Conservation (phyloP, 306 rosid species). For the Luffa aegyptiaca region DNA sequence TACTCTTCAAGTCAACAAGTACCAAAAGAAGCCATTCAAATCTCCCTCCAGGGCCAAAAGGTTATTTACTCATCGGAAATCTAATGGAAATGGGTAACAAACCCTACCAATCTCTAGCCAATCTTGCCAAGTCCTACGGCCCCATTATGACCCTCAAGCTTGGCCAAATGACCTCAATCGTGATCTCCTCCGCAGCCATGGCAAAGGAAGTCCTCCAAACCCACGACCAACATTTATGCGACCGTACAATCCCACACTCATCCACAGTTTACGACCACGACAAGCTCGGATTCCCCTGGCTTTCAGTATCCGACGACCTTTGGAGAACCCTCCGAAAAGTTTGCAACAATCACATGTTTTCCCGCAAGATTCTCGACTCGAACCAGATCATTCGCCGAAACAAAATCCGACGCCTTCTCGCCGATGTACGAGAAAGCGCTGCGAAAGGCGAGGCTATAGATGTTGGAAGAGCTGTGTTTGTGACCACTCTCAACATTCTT, state of each 20-base stretch:
- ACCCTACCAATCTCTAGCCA: constrained; percentile 39
- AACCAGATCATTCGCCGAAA: not conserved
- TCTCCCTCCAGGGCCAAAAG: constrained; percentile 49
- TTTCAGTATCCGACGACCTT: constrained; percentile 14
- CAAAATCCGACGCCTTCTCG: not conserved
- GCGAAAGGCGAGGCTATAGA: constrained; percentile 22
- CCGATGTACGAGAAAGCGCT: constrained; percentile 11
- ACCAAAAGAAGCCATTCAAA: not conserved
- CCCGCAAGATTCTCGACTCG: constrained; percentile 26
- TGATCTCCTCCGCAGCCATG: constrained; percentile 21
- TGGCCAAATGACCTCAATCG: constrained; percentile 38
- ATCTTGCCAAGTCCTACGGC: constrained; percentile 27
- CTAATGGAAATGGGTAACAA: constrained; percentile 38
- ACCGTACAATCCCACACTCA: constrained; percentile 24
- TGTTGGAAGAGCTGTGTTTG: constrained; percentile 32
- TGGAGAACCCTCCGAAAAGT: constrained; percentile 38
- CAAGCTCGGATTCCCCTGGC: constrained; percentile 17
- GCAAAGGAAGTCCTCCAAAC: constrained; percentile 8
- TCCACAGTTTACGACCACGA: constrained; percentile 12
- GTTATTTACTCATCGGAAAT: constrained; percentile 39
- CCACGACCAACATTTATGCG: constrained; percentile 29
- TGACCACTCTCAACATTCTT: constrained; percentile 23
- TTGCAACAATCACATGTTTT: constrained; percentile 21
- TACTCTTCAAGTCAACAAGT: not conserved
- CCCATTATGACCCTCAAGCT: constrained; percentile 39